Conservation (phyloP, 1,284 basidiomycete species). For the Microbotryum saponariae region DNA sequence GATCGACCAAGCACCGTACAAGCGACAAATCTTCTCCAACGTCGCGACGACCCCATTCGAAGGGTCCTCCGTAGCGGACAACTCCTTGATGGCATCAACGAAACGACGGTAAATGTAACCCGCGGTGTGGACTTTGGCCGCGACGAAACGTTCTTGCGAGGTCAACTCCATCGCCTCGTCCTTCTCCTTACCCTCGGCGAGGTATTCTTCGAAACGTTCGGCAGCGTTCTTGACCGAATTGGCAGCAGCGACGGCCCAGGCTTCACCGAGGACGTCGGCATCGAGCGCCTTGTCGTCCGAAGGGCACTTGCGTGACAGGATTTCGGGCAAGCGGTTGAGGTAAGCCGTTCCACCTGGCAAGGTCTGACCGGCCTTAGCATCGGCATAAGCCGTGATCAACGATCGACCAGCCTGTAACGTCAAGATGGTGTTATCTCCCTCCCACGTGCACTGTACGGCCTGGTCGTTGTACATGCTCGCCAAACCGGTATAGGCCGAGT, state of each 20-base stretch:
- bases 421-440: constrained; percentile 52
- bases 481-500: constrained; percentile 51
- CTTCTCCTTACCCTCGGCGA: constrained; percentile 46
- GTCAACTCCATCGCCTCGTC: constrained; percentile 51
- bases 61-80: constrained; percentile 34
- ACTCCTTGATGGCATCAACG: constrained; percentile 41
- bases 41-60: constrained; percentile 41
- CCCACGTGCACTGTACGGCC: constrained; percentile 52
- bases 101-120: constrained; percentile 40
- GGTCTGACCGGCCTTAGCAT: constrained; percentile 45
- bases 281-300: constrained; percentile 23
- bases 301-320: constrained; percentile 44
- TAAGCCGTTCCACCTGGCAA: constrained; percentile 47
- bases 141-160: constrained; percentile 50
- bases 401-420: constrained; percentile 50
- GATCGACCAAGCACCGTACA: constrained; percentile 51
- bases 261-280: constrained; percentile 47
- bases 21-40: constrained; percentile 37
- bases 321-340: constrained; percentile 43
- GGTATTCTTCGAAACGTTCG: constrained; percentile 44
- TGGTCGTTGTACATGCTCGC: constrained; percentile 51
- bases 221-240: constrained; percentile 51
- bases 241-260: constrained; percentile 49
- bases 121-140: constrained; percentile 47
- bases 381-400: constrained; percentile 47